Evolutionary conservation across 805 yeast genomes (phyloP), one percentile per base, ranked within the genome.

Genomic region (Suhomyces sp.): DNA sequence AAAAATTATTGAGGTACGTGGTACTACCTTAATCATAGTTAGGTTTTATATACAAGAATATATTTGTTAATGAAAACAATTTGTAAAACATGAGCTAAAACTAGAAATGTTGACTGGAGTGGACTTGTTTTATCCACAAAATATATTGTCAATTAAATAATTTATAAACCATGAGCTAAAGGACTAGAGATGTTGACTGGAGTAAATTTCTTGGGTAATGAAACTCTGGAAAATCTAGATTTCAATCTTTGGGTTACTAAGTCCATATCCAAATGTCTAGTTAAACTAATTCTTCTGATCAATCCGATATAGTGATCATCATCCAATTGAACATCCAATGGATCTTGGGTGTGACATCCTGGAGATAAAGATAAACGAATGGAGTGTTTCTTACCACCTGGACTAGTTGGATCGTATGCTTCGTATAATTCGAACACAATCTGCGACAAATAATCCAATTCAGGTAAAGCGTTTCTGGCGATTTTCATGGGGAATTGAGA

Each of bases 271-370:
- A 94, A 76, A 69, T 94, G 97, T 65, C 96, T 84, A 0, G 99
- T 94, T 60, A 94, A 77, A 52, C 89, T 85, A 50, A 91, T 83
- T 62, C 94, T 83, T 45, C 97, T 96, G 60, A 94, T 94, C 64
- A 97, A 93, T 22, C 97, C 92, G 56, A 94, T 94, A 70, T 94
- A 93, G 71, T 94, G 99, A 65, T 90, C 92, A 44, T 90, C 93
- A 71, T 94, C 99, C 45, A 94, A 77, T 68, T 93, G 97, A 44
- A 96, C 96, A 71, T 94, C 99, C 57, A 94, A 78, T 24, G 99
- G 99, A 68, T 93, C 97, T 63, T 91, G 96, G 0, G 98, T 92
- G 71, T 94, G 97, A 69, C 99, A 94, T 19, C 99, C 99, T 1
- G 99, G 98, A 4, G 97, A 88, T 60, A 94, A 78, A n/a, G 93